A percentile compares a stretch with the other conserved stretches of the same genome.
These are phyloP conservation scores for Catenaria anguillulae DNA, from an alignment of 371 early-diverging fungal genomes.

Conservation along the genomic window DNA sequence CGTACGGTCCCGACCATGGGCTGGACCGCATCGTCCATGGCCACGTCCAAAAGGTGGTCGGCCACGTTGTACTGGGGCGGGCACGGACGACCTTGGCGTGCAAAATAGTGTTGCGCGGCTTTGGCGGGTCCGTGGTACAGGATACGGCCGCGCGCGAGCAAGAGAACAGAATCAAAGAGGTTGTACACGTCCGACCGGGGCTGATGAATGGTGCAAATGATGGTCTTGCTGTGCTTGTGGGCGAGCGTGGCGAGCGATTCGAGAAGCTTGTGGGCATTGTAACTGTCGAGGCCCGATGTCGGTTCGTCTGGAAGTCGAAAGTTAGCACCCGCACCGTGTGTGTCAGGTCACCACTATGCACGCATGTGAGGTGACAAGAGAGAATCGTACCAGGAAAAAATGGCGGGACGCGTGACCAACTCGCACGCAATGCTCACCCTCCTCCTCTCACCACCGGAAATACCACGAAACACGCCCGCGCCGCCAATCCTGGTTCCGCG, in stretches of 20 bases:
- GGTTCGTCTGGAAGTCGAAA: no score
- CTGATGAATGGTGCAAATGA: constrained; percentile 34
- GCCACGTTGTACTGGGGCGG: constrained; percentile 40
- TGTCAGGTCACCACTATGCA: neutral
- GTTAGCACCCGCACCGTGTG: no score
- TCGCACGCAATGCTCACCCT: constrained; percentile 47
- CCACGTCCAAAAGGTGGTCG: constrained; percentile 1
- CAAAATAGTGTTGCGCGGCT: constrained; percentile 24
- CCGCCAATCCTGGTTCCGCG: constrained; percentile 8
- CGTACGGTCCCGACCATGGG: no score
- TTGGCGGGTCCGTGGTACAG: constrained; percentile 28
- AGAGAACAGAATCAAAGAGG: constrained; percentile 38
- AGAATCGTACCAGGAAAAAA: constrained; percentile 1
- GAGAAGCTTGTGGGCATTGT: neutral
- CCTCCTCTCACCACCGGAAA: constrained; percentile 46
- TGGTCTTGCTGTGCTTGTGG: neutral
- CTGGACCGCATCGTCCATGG: neutral
- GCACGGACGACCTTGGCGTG: constrained; percentile 26
- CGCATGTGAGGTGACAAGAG: no score
- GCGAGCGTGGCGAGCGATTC: constrained; percentile 3
- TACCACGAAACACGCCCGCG: constrained; percentile 18
- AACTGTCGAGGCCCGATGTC: neutral
- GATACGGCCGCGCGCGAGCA: constrained; percentile 26
- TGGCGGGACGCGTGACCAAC: constrained; percentile 8
- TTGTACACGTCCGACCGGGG: constrained; percentile 29